Conservation (phyloP, 495 filamentous ascomycete species). For the Venustampulla echinocandica region DNA sequence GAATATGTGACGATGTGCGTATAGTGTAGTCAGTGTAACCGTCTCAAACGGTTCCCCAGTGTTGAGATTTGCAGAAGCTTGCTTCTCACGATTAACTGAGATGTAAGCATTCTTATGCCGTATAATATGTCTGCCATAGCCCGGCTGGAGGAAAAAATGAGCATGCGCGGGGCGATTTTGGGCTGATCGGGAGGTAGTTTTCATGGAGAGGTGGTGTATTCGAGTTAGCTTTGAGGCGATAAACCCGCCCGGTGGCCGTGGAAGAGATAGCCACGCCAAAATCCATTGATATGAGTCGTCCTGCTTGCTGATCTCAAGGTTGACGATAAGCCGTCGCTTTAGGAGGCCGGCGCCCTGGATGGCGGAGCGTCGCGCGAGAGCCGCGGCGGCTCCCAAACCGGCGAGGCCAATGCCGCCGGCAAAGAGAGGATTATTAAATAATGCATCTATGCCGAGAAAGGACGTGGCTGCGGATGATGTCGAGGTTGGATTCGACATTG, state of each 20-base stretch:
- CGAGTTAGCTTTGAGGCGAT: slow-evolving; percentile 38
- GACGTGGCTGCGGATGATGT: slow-evolving; percentile 5
- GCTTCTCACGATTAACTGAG: slow-evolving; percentile 74
- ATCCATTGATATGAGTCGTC: slow-evolving; percentile 94
- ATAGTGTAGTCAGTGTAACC: slow-evolving; percentile 84
- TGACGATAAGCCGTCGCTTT: slow-evolving; percentile 79
- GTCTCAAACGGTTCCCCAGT: slow-evolving; percentile 91
- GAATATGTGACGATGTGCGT: slow-evolving; percentile 76
- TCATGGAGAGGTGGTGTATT: slow-evolving; percentile 39
- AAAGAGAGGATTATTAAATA: slow-evolving; percentile 49
- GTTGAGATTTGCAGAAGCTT: slow-evolving; percentile 57
- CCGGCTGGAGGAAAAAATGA: slow-evolving; percentile 79
- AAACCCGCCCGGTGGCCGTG: slow-evolving; percentile 45
- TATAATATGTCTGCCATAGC: slow-evolving; percentile 78
- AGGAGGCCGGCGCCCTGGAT: slow-evolving; percentile 61
- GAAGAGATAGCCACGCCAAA: slow-evolving; percentile 83
- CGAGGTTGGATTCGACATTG: slow-evolving; percentile 13
- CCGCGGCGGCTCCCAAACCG: slow-evolving; percentile 67
- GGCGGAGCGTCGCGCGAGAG: slow-evolving; percentile 63
- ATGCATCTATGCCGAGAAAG: slow-evolving; percentile 37
- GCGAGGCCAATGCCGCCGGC: slow-evolving; percentile 73
- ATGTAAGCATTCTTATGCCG: slow-evolving; percentile 81
- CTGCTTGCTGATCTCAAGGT: slow-evolving; percentile 87
- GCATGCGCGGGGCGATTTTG: slow-evolving; percentile 53
- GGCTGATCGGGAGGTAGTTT: slow-evolving; percentile 45